A percentile compares a stretch with the other conserved stretches of the same genome.
Conservation (phyloP, 345 rosid genomes). For the Ceriops tagal region DNA sequence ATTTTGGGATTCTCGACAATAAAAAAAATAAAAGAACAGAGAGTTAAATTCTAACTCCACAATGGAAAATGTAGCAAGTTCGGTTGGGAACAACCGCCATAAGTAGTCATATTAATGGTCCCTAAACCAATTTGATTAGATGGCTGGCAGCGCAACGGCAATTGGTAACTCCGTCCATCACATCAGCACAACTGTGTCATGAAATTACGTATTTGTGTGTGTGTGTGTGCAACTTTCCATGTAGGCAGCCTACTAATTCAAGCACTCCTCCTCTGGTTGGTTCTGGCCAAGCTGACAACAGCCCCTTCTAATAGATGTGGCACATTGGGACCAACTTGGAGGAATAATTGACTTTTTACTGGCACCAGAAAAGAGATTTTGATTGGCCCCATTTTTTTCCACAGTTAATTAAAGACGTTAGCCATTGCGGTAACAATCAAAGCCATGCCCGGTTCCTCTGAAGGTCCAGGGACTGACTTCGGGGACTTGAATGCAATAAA, state of each 20-base stretch:
- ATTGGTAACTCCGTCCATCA: slow-evolving; percentile 11
- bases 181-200: slow-evolving; percentile 14
- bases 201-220: too few relatives aligned
- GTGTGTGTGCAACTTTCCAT: slow-evolving; percentile 9
- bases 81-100: slow-evolving; percentile 24
- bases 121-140: slow-evolving; percentile 10
- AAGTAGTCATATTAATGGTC: slow-evolving; percentile 23
- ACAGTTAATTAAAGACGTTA: too few relatives aligned
- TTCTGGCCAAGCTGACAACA: slow-evolving; percentile 15
- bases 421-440: too few relatives aligned
- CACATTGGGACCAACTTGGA: slow-evolving; percentile 28
- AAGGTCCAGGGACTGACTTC: too few relatives aligned
- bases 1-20: slow-evolving; percentile 3
- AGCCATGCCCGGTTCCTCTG: too few relatives aligned
- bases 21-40: not conserved
- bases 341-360: slow-evolving; percentile 15
- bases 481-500: too few relatives aligned
- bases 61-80: slow-evolving; percentile 14
- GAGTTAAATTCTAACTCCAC: not conserved
- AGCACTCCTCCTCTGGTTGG: not conserved
- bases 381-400: slow-evolving; percentile 9
- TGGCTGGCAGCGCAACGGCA: not conserved
- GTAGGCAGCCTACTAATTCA: not conserved
- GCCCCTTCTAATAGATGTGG: slow-evolving; percentile 4
- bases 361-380: not conserved